Conservation (phyloP, 2,329 filamentous ascomycete species). For the Ophiocordyceps sinensis region DNA sequence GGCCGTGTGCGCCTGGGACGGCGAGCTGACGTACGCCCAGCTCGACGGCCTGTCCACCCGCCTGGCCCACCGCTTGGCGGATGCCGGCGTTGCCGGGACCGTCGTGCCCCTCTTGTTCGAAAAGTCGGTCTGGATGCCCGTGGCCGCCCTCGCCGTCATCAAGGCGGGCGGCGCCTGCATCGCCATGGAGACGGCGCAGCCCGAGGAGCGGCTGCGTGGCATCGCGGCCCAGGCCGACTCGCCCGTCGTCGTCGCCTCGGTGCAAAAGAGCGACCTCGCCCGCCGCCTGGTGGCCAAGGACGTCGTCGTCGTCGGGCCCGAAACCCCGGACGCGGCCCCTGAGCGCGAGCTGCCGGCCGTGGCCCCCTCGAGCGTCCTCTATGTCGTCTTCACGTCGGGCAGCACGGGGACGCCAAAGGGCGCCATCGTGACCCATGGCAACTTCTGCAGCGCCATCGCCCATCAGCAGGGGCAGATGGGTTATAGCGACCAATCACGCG, state of each 20-base stretch:
- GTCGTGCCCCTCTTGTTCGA: slow-evolving; percentile 11
- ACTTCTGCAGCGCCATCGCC: slow-evolving; percentile 5
- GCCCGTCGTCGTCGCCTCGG: slow-evolving; percentile 1
- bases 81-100: slow-evolving; percentile 3
- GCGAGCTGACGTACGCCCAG: slow-evolving; percentile 6
- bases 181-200: slow-evolving; percentile 10
- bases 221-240: slow-evolving; percentile 2
- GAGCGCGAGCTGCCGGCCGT: background rate
- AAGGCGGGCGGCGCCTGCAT: slow-evolving; percentile 11
- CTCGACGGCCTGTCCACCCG: slow-evolving; percentile 3
- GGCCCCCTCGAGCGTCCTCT: slow-evolving; percentile 3
- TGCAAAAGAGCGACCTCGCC: background rate
- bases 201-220: slow-evolving; percentile 3
- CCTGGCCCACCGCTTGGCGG: slow-evolving; percentile 2
- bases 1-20: slow-evolving; percentile 13
- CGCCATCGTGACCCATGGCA: slow-evolving; percentile 7
- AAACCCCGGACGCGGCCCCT: background rate
- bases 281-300: background rate
- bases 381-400: slow-evolving; percentile 9
- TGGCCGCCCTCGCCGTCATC: slow-evolving; percentile 10
- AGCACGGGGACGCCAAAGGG: slow-evolving; percentile 11
- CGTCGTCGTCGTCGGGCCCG: background rate
- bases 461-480: slow-evolving; percentile 6
- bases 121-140: slow-evolving; percentile 11
- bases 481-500: slow-evolving; percentile 5